Base-by-base conservation (phyloP, 1,139 yeast species). In the Lodderomyces pseudojiufengensis region DNA sequence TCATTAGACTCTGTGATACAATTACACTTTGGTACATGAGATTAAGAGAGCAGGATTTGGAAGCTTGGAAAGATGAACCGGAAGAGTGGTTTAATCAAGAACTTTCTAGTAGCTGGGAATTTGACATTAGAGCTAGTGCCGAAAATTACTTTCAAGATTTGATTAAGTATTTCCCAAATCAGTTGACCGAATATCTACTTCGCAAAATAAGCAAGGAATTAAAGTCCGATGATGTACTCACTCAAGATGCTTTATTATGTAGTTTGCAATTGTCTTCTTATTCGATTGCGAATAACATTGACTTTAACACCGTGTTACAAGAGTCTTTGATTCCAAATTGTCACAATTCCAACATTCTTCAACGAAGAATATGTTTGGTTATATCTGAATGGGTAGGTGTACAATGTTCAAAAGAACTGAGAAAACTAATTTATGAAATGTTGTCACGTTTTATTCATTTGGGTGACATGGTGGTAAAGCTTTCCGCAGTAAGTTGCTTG, bases 71-170 rank as follows among this genome's bases (percentile, higher is more conserved):
- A 10, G 58, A 74, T 24, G 95, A 87, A 42, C 96, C 97, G 0
- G 97, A 88, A 56, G 96, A 86, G 52, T 92, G 95, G 87, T 79
- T 86, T 24, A 80, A 80, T 44, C 95, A 85, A 52, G 95, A 88
- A 47, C 64, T 81, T 39, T 75, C 82, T 29, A 69, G 79, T 6
- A 80, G 85, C 49, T 87, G 87, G 79, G 97, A 90, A 52, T 87
- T 68, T 52, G 92, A 86, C 51, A 71, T 88, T 5, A 70, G 95
- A 36, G 90, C 95, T 2, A 86, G 96, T 57, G 88, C 95, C 0
- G 96, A 88, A 47, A 79, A 81, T 49, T 79, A 87, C 46, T 90
- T 80, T 52, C 86, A 81, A 43, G 95, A 85, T 51, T 59, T 92
- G 41, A 73, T 86, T 29, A 68, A 72, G 31, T 72, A 73, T 43